phyloP scores from a whole-genome alignment of 768 basidiomycete species.

The Saitozyma podzolica region DNA sequence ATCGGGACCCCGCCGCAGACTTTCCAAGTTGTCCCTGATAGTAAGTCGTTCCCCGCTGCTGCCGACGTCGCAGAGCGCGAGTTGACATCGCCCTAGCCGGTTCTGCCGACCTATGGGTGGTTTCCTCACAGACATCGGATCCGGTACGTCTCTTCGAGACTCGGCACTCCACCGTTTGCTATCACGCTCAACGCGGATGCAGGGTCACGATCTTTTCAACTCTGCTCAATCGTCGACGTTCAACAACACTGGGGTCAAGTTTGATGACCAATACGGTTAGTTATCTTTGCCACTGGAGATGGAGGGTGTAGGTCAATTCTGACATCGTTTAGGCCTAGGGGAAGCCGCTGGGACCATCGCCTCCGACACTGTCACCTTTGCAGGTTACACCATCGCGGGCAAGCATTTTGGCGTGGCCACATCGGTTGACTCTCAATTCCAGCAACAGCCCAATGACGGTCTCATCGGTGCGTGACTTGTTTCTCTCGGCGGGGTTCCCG shows the following conservation, averaged over 20 bases:
- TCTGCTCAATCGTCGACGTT: constrained; percentile 6
- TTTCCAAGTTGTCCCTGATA: constrained; percentile 10
- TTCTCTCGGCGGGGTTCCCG: neutral
- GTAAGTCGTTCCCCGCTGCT: neutral
- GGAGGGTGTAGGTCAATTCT: too few species aligned
- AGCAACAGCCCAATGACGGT: constrained; percentile 17
- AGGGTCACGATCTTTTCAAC: constrained; percentile 15
- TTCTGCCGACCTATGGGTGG: constrained; percentile 15
- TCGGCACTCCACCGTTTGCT: too few species aligned
- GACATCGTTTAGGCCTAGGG: constrained; percentile 1
- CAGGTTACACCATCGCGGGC: constrained; percentile 6
- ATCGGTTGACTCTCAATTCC: constrained; percentile 10
- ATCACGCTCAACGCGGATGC: neutral
- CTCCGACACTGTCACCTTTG: constrained; percentile 11
- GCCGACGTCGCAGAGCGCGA: neutral
- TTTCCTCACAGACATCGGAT: neutral
- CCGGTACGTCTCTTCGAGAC: constrained; percentile 1
- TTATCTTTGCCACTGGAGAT: too few species aligned
- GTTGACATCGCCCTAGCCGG: constrained; percentile 4
- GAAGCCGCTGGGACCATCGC: constrained; percentile 5
- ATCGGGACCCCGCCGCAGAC: constrained; percentile 13
- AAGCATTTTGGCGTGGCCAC: constrained; percentile 15
- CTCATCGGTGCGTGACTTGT: constrained; percentile 12
- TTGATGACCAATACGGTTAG: constrained; percentile 11
- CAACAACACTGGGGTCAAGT: neutral